Conservation (phyloP, 2,329 filamentous ascomycete genomes). For the Tolypocladium nubicola region DNA sequence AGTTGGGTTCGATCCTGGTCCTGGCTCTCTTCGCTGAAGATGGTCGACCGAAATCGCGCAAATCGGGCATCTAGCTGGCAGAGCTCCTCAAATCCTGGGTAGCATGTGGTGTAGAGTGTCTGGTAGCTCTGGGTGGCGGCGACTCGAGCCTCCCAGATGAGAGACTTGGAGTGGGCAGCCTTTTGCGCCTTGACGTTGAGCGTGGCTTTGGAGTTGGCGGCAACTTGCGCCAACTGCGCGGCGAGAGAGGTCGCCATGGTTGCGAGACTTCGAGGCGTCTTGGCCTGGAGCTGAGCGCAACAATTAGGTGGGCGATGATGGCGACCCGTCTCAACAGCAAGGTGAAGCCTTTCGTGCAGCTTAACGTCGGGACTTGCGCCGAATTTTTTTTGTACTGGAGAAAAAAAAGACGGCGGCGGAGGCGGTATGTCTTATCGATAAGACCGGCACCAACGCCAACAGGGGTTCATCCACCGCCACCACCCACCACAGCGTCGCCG, state of each 20-base stretch:
- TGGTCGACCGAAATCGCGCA: conserved; percentile 56
- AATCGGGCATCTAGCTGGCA: conserved; percentile 81
- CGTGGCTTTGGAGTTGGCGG: conserved; percentile 78
- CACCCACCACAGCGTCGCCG: not conserved
- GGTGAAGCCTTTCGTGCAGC: not conserved
- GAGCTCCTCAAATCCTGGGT: conserved; percentile 83
- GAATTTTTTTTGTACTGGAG: conserved; percentile 4
- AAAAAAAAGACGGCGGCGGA: conserved; percentile 9
- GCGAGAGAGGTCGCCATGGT: conserved; percentile 77
- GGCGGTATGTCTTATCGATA: conserved; percentile 21
- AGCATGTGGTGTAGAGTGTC: conserved; percentile 75
- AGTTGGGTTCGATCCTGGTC: conserved; percentile 79
- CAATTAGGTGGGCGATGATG: not conserved
- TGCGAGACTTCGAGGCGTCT: conserved; percentile 10
- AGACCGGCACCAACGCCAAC: conserved; percentile 1
- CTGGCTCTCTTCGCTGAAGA: conserved; percentile 94
- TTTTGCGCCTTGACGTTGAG: conserved; percentile 91
- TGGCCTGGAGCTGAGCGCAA: conserved; percentile 1
- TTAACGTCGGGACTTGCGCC: not conserved
- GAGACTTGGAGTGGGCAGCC: conserved; percentile 81
- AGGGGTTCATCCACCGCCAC: not conserved
- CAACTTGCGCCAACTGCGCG: conserved; percentile 87
- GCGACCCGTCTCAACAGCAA: not conserved
- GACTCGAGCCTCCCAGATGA: conserved; percentile 82
- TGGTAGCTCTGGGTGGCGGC: conserved; percentile 86